These are phyloP conservation scores for Tulasnella sp. DNA, from an alignment of 768 basidiomycete species.

Conservation along the genomic window DNA sequence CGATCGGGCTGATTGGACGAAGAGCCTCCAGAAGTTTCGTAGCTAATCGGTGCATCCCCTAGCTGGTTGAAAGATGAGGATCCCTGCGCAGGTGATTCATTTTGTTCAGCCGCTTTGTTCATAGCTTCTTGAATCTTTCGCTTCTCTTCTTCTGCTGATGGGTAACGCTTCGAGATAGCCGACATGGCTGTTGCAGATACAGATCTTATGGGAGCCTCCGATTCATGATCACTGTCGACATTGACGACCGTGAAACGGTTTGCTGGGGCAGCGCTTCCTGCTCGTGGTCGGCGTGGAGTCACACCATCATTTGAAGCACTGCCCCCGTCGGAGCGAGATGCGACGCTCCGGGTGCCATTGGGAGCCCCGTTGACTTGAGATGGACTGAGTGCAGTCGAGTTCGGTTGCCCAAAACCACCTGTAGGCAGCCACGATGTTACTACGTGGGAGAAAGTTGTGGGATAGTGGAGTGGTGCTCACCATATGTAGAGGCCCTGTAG, in stretches of 20 bases:
- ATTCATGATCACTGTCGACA: conserved; percentile 27
- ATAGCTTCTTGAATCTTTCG: conserved; percentile 21
- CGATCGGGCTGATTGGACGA: conserved; percentile 4
- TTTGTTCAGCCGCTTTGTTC: neutral
- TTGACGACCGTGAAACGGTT: conserved; percentile 36
- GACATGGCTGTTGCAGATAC: neutral
- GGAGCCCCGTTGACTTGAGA: no score
- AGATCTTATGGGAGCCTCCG: neutral
- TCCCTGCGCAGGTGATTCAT: neutral
- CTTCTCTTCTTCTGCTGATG: conserved; percentile 39
- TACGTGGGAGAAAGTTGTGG: no score
- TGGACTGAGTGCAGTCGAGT: no score
- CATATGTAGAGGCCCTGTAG: no score
- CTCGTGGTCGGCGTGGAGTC: neutral
- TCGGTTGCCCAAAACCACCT: no score
- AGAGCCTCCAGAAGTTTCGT: neutral
- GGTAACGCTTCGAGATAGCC: conserved; percentile 18
- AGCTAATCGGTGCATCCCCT: neutral
- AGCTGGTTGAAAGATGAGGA: neutral
- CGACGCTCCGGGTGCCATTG: no score
- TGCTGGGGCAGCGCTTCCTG: conserved; percentile 8
- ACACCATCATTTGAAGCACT: no score
- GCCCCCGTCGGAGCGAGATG: no score
- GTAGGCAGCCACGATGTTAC: no score
- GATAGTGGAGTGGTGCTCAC: no score